These are phyloP conservation scores for Lumnitzera racemosa DNA, from an alignment of 345 rosid species.

Conservation along the genomic window DNA sequence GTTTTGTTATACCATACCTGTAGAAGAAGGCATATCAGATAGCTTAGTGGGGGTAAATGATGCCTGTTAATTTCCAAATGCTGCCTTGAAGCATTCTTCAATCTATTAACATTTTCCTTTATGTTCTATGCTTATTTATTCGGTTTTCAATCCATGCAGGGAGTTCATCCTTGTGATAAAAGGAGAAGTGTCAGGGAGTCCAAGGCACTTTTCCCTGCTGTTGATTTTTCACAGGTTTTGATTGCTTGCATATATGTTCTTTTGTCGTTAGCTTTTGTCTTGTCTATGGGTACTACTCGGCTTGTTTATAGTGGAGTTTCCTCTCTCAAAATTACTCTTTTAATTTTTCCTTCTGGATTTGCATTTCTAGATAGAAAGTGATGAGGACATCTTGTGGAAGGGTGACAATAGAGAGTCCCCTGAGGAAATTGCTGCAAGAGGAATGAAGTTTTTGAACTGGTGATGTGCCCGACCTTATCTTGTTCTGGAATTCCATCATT, in stretches of 20 bases:
- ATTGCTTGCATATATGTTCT: conserved; percentile 5
- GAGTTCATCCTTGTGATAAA: conserved; percentile 81
- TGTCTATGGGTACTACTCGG: neutral
- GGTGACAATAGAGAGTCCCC: conserved; percentile 47
- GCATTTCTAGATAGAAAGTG: conserved; percentile 42
- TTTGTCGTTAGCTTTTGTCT: neutral
- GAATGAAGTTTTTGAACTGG: conserved; percentile 66
- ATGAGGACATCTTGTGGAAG: conserved; percentile 51
- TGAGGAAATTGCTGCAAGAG: conserved; percentile 59
- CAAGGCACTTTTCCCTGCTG: conserved; percentile 54
- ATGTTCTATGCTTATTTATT: neutral
- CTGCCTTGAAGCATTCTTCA: neutral
- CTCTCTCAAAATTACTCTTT: conserved; percentile 1
- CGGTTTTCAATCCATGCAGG: conserved; percentile 26
- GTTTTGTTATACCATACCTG: too few relatives aligned
- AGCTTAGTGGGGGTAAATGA: too few relatives aligned
- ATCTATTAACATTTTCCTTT: neutral
- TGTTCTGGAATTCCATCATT: neutral
- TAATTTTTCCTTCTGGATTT: neutral
- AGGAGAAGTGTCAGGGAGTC: conserved; percentile 58
- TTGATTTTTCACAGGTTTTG: conserved; percentile 77
- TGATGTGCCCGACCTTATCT: conserved; percentile 8
- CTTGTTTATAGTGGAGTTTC: neutral
- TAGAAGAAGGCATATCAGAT: too few relatives aligned
- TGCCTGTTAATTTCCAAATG: neutral